These are phyloP conservation scores for Floccularia luteovirens DNA, from an alignment of 768 basidiomycete genomes.

Conservation along the genomic window DNA sequence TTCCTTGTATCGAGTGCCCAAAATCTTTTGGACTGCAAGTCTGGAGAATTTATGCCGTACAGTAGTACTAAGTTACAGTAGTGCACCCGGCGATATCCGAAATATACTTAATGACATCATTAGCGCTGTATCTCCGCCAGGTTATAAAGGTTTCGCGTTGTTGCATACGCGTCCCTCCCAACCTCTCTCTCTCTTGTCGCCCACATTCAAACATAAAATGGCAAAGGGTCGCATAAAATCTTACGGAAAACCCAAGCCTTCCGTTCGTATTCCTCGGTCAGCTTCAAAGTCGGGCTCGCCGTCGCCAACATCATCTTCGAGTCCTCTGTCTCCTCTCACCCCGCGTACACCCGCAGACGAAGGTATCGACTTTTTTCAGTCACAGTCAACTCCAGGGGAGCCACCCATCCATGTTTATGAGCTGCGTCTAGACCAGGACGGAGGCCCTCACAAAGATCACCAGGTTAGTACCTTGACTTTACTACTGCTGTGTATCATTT, in stretches of 20 bases:
- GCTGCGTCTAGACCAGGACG: constrained; percentile 80
- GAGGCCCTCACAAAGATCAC: constrained; percentile 80
- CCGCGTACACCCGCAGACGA: constrained; percentile 93
- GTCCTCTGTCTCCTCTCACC: constrained; percentile 33
- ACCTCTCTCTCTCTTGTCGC: constrained; percentile 5
- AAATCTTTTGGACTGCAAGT: too few relatives aligned
- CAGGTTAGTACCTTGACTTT: constrained; percentile 44
- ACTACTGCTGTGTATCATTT: background rate
- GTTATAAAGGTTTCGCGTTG: too few relatives aligned
- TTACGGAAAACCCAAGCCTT: constrained; percentile 17
- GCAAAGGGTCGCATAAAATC: constrained; percentile 15
- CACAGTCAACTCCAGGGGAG: constrained; percentile 41
- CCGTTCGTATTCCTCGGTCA: constrained; percentile 19
- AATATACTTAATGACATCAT: too few relatives aligned
- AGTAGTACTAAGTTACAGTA: too few relatives aligned
- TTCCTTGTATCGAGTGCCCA: too few relatives aligned
- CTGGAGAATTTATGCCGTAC: too few relatives aligned
- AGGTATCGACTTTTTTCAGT: constrained; percentile 82
- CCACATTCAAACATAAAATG: constrained; percentile 9
- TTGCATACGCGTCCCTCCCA: background rate
- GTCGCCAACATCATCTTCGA: constrained; percentile 14
- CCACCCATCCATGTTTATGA: constrained; percentile 78
- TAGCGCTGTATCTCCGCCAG: too few relatives aligned
- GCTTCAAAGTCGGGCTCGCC: constrained; percentile 5
- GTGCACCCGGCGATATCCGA: too few relatives aligned